Conservation (phyloP, 1,139 yeast species). For the Petasospora rhodanensis region DNA sequence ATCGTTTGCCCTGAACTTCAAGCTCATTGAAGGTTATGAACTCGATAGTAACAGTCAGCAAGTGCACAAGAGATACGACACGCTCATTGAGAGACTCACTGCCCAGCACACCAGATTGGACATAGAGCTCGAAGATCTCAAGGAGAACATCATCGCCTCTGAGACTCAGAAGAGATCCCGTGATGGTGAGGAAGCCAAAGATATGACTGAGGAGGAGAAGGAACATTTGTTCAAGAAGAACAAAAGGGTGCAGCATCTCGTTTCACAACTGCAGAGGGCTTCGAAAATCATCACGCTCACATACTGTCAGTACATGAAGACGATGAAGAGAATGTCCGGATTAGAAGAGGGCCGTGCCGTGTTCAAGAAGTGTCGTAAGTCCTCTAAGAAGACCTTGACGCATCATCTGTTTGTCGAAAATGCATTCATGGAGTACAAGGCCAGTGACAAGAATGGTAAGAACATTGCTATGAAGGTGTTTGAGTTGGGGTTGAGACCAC, state of each 20-base stretch:
- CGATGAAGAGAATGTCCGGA: slow-evolving; percentile 57
- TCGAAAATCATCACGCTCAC: slow-evolving; percentile 42
- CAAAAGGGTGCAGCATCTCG: slow-evolving; percentile 24
- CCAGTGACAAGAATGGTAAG: slow-evolving; percentile 50
- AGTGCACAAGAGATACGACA: slow-evolving; percentile 49
- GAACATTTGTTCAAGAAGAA: slow-evolving; percentile 27
- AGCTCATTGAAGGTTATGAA: slow-evolving; percentile 69
- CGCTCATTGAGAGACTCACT: slow-evolving; percentile 41
- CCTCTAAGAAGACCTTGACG: slow-evolving; percentile 47
- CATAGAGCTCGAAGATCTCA: slow-evolving; percentile 25
- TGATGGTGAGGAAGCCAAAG: slow-evolving; percentile 13
- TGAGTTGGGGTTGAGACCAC: slow-evolving; percentile 67
- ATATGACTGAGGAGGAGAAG: slow-evolving; percentile 19
- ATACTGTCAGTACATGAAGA: slow-evolving; percentile 55
- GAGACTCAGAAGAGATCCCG: slow-evolving; percentile 19
- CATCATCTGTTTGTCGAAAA: slow-evolving; percentile 77
- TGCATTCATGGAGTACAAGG: slow-evolving; percentile 76
- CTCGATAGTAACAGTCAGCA: slow-evolving; percentile 46
- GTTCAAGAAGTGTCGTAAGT: slow-evolving; percentile 54
- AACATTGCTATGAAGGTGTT: slow-evolving; percentile 62
- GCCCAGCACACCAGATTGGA: slow-evolving; percentile 30
- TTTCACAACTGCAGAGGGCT: slow-evolving; percentile 17
- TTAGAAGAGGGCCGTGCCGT: slow-evolving; percentile 69
- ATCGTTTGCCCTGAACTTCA: slow-evolving; percentile 64
- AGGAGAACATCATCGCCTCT: slow-evolving; percentile 14